Base-by-base conservation (phyloP, 2,329 filamentous ascomycete genomes). In the Xylaria sp. region DNA sequence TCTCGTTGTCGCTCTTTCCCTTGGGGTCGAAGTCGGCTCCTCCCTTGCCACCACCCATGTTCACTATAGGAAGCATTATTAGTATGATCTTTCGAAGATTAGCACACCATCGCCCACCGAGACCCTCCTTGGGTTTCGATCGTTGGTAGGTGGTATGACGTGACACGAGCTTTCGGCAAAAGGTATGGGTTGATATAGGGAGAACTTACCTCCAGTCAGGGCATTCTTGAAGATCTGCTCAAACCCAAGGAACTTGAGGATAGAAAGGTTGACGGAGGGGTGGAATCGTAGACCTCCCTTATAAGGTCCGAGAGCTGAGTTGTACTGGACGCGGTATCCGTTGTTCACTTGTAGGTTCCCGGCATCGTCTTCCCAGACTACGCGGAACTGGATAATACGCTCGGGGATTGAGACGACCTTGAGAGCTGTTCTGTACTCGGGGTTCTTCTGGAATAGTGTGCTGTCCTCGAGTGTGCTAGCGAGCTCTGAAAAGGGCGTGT, bases 151-250 rank as follows among this genome's bases (percentile, higher is more conserved):
- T 4, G 3, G 19, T 17, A 23, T 21, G 12, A 17, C 11, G 11
- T 14, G n/a, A 25, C 6, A 5, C 3, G 14, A 21, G 17, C 2
- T 3, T n/a, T 42, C 23, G 3, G 2, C 7, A 2, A 4, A 0
- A 11, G 23, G 38, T 14, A n/a, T 21, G 17, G 15, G 15, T 3
- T n/a, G 19, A 49, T 42, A 33, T 19, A 35, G 17, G 9, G 19
- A 51, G 42, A 63, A 87, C 91, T 84, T 83, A 94, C 91, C 82
- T 76, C 95, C 95, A 66, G 95, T 98, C 71, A 98, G 84, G 71
- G 95, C 95, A 92, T 98, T 98, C 88, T 98, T 98, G 87, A 98
- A 98, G 82, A 94, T 96, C 84, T 98, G 95, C 88, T 99, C 95
- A 75, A 98, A 98, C 70, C 94, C 95, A 76, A 99, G 87, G 83